Evolutionary conservation across 345 rosid species (phyloP).

Genomic region (Toxicodendron radicans): DNA sequence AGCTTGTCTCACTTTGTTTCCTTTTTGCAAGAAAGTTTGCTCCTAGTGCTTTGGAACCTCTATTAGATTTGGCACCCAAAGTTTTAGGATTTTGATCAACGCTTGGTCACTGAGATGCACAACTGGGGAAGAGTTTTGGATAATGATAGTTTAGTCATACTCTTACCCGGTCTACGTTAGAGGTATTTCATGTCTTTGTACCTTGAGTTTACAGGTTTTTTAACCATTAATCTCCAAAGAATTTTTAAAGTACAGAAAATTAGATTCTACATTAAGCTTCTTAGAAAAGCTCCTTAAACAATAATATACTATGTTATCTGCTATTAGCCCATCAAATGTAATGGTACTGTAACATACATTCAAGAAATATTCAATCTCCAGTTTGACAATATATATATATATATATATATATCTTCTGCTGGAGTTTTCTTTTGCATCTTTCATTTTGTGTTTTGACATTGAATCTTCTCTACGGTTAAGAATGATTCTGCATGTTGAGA

Average conservation of each 20-base stretch:
- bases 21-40: conserved; percentile 88
- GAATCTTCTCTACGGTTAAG: no score
- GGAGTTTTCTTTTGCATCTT: background rate
- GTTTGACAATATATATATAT: background rate
- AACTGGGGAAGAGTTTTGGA: background rate
- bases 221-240: background rate
- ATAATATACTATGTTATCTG: background rate
- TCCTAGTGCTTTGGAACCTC: conserved; percentile 72
- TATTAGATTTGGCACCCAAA: conserved; percentile 46
- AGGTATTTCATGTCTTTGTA: background rate
- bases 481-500: background rate
- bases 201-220: background rate
- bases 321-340: background rate
- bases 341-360: background rate
- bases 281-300: background rate
- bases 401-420: no score
- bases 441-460: background rate
- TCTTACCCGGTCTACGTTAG: background rate
- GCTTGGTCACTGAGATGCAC: background rate
- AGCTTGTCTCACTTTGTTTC: conserved; percentile 44
- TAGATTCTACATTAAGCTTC: background rate
- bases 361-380: background rate
- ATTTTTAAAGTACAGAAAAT: background rate
- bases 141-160: background rate
- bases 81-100: conserved; percentile 45